Evolutionary conservation across 345 rosid species (phyloP), one percentile per base, ranked within the genome.

Genomic region (Citropsis articulata): DNA sequence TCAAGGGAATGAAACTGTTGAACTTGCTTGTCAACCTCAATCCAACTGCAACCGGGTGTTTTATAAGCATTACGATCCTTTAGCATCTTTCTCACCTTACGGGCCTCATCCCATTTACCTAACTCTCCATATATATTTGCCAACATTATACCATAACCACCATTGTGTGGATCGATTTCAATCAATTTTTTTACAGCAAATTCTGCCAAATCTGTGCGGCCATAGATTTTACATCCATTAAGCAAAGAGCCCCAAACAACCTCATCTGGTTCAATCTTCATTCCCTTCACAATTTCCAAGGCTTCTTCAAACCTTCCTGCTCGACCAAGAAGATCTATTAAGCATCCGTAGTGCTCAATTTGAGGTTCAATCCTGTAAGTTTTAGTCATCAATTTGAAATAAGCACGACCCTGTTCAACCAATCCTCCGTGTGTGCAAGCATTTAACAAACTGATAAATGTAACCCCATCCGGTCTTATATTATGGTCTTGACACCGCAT

Each of bases 31-130:
- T 92, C 91, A 48, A 94, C 85, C 89, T 89, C 91, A 65, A 94
- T 87, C 98, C 96, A 92, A 83, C 98, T 94, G 81, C 97, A 92
- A 61, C 97, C 97, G 13, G 97, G 94, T 28, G 84, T 86, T 87
- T 94, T 91, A 77, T 81, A 85, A 67, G 93, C 90, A 81, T 88
- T 87, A 61, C 78, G 85, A 28, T 90, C 85, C 76, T 87, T 90
- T 67, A 92, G 79, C 85, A 27, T 86, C 85, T 85, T 94, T 81
- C 98, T 88, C 66, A 91, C 88, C 73, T 16, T 80, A 4, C 91
- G 84, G 64, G 81, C 94, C 71, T 89, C 91, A 53, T 91, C 93
- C 97, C 97, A 94, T 61, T 90, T 85, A 73, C 94, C 97, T 40
- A 87, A 84, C 78, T 85, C 92, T 14, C 86, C 96, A 66, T 92